Conservation (phyloP, 2,329 filamentous ascomycete species). For the Pseudofabraea citricarpa region DNA sequence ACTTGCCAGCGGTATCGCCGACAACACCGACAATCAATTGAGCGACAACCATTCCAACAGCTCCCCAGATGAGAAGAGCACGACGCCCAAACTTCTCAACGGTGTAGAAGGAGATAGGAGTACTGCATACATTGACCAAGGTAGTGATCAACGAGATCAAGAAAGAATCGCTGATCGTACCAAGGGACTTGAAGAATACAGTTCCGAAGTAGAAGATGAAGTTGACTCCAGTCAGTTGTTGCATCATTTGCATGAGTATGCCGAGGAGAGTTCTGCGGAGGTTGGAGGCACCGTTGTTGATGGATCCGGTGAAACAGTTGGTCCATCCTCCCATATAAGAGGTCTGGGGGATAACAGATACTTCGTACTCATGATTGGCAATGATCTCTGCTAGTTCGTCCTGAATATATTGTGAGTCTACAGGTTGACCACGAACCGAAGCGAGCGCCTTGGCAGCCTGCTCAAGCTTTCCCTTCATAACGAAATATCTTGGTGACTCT, state of each 20-base stretch:
- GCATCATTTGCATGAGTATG: constrained; percentile 56
- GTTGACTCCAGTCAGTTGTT: constrained; percentile 77
- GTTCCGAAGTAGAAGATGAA: constrained; percentile 80
- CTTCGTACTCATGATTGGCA: constrained; percentile 67
- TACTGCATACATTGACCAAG: constrained; percentile 68
- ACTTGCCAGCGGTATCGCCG: constrained; percentile 48
- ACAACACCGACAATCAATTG: constrained; percentile 35
- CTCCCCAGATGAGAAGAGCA: constrained; percentile 58
- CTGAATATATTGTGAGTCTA: constrained; percentile 45
- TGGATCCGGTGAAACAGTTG: constrained; percentile 59
- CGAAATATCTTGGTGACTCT: constrained; percentile 52
- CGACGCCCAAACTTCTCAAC: constrained; percentile 64
- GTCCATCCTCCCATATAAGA: constrained; percentile 65
- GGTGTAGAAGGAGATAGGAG: constrained; percentile 66
- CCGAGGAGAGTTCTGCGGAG: constrained; percentile 61
- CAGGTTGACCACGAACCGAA: constrained; percentile 33
- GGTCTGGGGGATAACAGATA: constrained; percentile 56
- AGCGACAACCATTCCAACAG: constrained; percentile 63
- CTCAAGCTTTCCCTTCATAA: constrained; percentile 40
- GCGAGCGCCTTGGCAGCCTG: constrained; percentile 43
- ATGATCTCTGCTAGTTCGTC: constrained; percentile 36
- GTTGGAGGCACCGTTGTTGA: constrained; percentile 59
- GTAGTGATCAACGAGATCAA: constrained; percentile 60
- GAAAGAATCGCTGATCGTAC: constrained; percentile 62
- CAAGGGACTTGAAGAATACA: constrained; percentile 58